Base-by-base conservation (phyloP, 2,329 filamentous ascomycete species). In the Paradendryphiella salina region DNA sequence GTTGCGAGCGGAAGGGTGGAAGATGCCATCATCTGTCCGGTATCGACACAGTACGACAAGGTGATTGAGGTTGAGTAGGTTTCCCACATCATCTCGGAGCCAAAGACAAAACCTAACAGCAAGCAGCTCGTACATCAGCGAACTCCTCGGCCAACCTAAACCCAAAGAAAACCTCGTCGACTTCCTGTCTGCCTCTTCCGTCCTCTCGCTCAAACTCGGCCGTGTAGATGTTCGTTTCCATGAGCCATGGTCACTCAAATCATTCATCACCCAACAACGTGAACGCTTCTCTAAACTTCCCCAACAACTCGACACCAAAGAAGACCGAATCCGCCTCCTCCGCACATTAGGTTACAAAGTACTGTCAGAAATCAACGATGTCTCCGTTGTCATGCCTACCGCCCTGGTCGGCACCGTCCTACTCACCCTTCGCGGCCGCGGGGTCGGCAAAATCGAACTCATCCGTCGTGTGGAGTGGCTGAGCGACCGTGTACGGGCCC, bases 31-130 rank as follows among this genome's bases (percentile, higher is more conserved):
- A 90, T 99, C 44, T 96, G 93, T 63, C 94, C 94, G 0, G 94
- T 99, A 37, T 95, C 89, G 72, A 96, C 92, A 0, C 94, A 99
- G 70, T 99, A 99, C 69, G 94, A 99, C 79, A 99, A 97, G 70
- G 94, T 99, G 48, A 95, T 99, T 52, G 94, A 99, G 73, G 96
- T 95, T 10, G 68, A 72, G 65, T 67, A 59, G 31, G 64, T 57
- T 2, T 17, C 28, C 3, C 14, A 7, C 7, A 1, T 32, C 38
- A 36, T 10, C 10, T 23, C 23, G 4, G 23, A 5, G 9, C 11
- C 6, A 11, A n/a, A 46, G 1, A 15, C 1, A 10, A 23, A 20
- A 18, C 18, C 54, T 64, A 44, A 62, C 47, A 28, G 8, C 7
- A 56, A 39, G 28, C 54, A 81, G 79, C 59, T 94, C 91, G 4